Evolutionary conservation across 202 grass and related monocot species (phyloP).

Genomic region (Dendrocalamus latiflorus): DNA sequence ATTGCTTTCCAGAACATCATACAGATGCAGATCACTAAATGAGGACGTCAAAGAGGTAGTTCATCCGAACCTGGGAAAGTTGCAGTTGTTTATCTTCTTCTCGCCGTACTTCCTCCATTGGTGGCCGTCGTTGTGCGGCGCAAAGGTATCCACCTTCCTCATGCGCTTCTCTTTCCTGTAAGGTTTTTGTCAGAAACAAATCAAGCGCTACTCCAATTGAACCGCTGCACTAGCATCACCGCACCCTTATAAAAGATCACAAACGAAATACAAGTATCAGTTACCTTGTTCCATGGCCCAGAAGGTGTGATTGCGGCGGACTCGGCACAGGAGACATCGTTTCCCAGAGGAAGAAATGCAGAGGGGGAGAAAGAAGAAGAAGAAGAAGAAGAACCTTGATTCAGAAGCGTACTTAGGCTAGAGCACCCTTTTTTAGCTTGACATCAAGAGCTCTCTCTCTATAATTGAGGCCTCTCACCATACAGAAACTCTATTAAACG

Average conservation of each 20-base stretch:
- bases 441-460: slow-evolving; percentile 4
- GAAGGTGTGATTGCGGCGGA: slow-evolving; percentile 29
- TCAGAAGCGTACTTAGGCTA: slow-evolving; percentile 34
- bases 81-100: slow-evolving; percentile 72
- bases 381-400: not conserved
- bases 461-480: slow-evolving; percentile 31
- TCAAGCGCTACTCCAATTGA: not conserved
- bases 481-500: not conserved
- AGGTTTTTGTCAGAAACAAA: slow-evolving; percentile 1
- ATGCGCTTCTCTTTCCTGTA: slow-evolving; percentile 52
- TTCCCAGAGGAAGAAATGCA: no score
- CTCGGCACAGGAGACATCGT: slow-evolving; percentile 53
- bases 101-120: slow-evolving; percentile 89
- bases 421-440: slow-evolving; percentile 39
- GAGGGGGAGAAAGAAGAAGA: not conserved
- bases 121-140: no score
- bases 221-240: not conserved
- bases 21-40: not conserved
- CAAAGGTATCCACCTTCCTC: slow-evolving; percentile 53
- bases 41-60: not conserved
- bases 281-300: slow-evolving; percentile 41
- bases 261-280: not conserved
- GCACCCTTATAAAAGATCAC: not conserved
- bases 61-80: slow-evolving; percentile 43
- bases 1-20: not conserved